These are phyloP conservation scores for Phlebiopsis flavidoalba DNA, from an alignment of 768 basidiomycete species.

Conservation along the genomic window DNA sequence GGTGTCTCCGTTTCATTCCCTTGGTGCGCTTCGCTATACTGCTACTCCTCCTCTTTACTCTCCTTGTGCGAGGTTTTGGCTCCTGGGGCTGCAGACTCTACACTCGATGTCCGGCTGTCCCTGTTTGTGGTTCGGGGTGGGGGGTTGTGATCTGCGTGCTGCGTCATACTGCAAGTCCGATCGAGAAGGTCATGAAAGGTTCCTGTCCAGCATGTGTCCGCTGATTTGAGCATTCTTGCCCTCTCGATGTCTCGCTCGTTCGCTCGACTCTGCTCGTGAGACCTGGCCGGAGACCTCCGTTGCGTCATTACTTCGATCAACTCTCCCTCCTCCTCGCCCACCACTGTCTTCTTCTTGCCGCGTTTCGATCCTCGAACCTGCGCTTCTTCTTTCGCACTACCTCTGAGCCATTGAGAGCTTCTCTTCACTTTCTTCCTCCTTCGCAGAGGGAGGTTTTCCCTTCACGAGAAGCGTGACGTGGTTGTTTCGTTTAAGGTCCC, in stretches of 20 bases:
- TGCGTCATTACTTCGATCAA: slow-evolving; percentile 6
- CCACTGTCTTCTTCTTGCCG: background rate
- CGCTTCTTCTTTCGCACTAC: slow-evolving; percentile 14
- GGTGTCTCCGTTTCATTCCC: background rate
- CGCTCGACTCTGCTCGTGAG: slow-evolving; percentile 14
- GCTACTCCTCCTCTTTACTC: background rate
- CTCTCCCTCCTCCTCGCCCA: slow-evolving; percentile 20
- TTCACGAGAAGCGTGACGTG: background rate
- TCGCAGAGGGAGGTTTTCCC: background rate
- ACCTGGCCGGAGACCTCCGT: slow-evolving; percentile 10
- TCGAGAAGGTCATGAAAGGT: slow-evolving; percentile 11
- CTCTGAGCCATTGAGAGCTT: background rate
- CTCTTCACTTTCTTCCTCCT: background rate
- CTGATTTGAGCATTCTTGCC: background rate
- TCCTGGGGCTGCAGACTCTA: background rate
- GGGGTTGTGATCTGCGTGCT: background rate
- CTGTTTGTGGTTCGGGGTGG: background rate
- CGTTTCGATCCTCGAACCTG: background rate
- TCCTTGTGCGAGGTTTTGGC: background rate
- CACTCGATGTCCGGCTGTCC: background rate
- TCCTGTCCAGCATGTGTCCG: background rate
- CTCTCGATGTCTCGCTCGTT: slow-evolving; percentile 1
- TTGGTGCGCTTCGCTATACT: slow-evolving; percentile 9
- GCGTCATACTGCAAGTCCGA: slow-evolving; percentile 3
- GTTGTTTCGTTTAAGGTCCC: background rate